Evolutionary conservation across 2,329 filamentous ascomycete species (phyloP).

Genomic region (Drechslerella stenobrocha): DNA sequence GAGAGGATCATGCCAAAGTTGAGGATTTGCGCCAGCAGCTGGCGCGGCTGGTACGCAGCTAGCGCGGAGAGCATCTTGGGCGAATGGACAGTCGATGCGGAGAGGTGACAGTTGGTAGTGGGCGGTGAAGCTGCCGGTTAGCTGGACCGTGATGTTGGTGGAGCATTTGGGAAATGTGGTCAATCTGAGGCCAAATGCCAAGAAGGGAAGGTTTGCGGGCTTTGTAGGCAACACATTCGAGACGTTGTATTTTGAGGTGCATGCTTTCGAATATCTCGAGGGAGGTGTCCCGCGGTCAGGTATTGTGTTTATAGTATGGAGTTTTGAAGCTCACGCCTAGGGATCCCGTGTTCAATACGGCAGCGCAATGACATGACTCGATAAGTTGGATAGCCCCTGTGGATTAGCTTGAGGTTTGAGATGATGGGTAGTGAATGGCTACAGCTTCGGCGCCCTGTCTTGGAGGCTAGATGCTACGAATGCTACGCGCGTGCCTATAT

Average conservation of each 20-base stretch:
- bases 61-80: constrained; percentile 68
- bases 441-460: too few species aligned
- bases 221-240: constrained; percentile 2
- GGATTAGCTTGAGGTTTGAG: too few species aligned
- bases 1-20: constrained; percentile 90
- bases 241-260: constrained; percentile 21
- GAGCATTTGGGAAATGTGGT: constrained; percentile 27
- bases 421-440: too few species aligned
- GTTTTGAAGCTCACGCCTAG: too few species aligned
- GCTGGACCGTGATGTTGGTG: constrained; percentile 9
- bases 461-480: too few species aligned
- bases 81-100: neutral
- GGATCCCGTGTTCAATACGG: too few species aligned
- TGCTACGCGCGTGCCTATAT: too few species aligned
- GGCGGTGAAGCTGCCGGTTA: neutral
- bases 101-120: neutral
- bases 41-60: constrained; percentile 70
- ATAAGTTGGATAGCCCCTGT: too few species aligned
- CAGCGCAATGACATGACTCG: too few species aligned
- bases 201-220: constrained; percentile 21
- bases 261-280: neutral
- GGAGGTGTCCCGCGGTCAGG: too few species aligned
- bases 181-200: constrained; percentile 16
- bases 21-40: constrained; percentile 77
- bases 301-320: too few species aligned